A percentile compares a stretch with the other conserved stretches of the same genome.
Evolutionary conservation across 1,284 basidiomycete species (phyloP).

Genomic region (Pyrrhoderma noxium): DNA sequence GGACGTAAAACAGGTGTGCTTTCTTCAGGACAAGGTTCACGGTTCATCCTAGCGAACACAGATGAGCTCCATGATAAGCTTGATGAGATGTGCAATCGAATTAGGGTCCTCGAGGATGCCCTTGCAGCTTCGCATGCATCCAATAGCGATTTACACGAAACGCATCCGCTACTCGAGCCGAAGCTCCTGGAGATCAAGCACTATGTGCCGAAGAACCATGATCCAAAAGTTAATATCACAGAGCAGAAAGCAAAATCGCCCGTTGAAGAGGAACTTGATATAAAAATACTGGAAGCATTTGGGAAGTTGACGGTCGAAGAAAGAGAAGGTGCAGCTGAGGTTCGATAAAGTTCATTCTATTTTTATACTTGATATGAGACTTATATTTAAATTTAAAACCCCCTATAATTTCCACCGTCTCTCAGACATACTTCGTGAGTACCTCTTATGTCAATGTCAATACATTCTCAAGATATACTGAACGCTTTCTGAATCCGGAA

Average conservation of each 20-base stretch:
- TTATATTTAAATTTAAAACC: background rate
- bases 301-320: conserved; percentile 13
- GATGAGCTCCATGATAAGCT: conserved; percentile 21
- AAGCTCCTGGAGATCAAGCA: conserved; percentile 23
- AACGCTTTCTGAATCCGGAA: too few relatives aligned
- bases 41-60: conserved; percentile 16
- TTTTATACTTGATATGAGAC: background rate
- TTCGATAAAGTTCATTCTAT: background rate
- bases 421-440: too few relatives aligned
- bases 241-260: too few relatives aligned
- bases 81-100: conserved; percentile 19
- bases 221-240: background rate
- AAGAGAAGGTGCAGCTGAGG: background rate
- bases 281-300: conserved; percentile 7
- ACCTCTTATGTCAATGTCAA: too few relatives aligned
- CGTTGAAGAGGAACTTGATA: conserved; percentile 3
- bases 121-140: conserved; percentile 18
- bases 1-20: background rate
- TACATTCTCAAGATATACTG: too few relatives aligned
- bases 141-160: conserved; percentile 7
- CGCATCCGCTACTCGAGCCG: conserved; percentile 24
- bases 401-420: background rate
- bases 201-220: background rate
- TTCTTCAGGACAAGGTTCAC: background rate
- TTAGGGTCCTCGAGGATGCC: conserved; percentile 22